Conservation (phyloP, 805 yeast genomes). For the Nakazawaea peltata region DNA sequence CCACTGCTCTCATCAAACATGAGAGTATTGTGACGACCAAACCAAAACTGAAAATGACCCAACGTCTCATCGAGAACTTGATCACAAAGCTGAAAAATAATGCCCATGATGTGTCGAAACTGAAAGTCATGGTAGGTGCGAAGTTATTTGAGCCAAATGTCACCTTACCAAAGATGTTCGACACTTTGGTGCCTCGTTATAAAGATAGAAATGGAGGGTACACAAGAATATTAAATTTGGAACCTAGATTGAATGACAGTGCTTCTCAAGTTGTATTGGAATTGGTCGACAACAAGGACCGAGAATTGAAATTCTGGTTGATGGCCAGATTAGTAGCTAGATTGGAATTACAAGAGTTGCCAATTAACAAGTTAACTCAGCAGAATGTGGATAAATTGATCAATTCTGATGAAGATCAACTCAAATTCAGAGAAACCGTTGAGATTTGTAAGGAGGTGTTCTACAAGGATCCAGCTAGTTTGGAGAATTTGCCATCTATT, state of each 20-base stretch:
- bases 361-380: conserved; percentile 43
- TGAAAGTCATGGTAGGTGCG: conserved; percentile 23
- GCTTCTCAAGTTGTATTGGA: conserved; percentile 88
- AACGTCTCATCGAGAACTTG: conserved; percentile 51
- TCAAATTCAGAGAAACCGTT: conserved; percentile 53
- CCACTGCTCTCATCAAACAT: conserved; percentile 57
- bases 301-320: conserved; percentile 69
- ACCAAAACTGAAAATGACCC: conserved; percentile 69
- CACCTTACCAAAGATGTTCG: conserved; percentile 56
- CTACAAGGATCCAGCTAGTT: conserved; percentile 21
- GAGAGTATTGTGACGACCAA: conserved; percentile 67
- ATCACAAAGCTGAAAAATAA: conserved; percentile 47
- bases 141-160: conserved; percentile 39
- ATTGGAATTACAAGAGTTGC: conserved; percentile 52
- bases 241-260: conserved; percentile 81
- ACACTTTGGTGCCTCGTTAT: conserved; percentile 60
- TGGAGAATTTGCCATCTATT: conserved; percentile 22
- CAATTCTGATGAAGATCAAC: conserved; percentile 41
- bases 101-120: conserved; percentile 18
- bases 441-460: conserved; percentile 42
- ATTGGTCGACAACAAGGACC: conserved; percentile 51
- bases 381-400: conserved; percentile 49
- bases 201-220: conserved; percentile 65
- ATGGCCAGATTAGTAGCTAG: conserved; percentile 84
- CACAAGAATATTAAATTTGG: conserved; percentile 77